These are phyloP conservation scores for Rhodofomes roseus DNA, from an alignment of 1,284 basidiomycete genomes.

Conservation along the genomic window DNA sequence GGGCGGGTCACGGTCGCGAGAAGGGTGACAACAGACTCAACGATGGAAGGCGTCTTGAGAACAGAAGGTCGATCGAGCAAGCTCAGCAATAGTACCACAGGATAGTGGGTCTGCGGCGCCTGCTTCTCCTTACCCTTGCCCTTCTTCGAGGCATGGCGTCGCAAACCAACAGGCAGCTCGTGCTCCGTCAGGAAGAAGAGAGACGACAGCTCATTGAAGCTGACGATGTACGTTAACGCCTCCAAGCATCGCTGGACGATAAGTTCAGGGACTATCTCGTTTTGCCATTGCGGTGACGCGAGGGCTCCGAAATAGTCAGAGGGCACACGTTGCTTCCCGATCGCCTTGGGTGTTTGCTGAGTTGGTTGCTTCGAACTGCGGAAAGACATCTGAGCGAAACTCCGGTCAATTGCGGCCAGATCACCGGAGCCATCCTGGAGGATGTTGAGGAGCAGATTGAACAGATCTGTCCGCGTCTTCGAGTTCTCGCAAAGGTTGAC, in stretches of 20 bases:
- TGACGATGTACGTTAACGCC: slow-evolving; percentile 83
- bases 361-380: slow-evolving; percentile 56
- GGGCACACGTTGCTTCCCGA: slow-evolving; percentile 63
- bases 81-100: slow-evolving; percentile 83
- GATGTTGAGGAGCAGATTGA: slow-evolving; percentile 90
- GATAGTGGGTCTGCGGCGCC: slow-evolving; percentile 78
- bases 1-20: slow-evolving; percentile 86
- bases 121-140: slow-evolving; percentile 93
- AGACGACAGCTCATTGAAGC: slow-evolving; percentile 77
- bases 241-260: slow-evolving; percentile 93
- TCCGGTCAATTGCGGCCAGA: slow-evolving; percentile 87
- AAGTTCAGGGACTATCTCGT: slow-evolving; percentile 85
- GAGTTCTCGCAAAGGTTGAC: slow-evolving; percentile 95
- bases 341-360: slow-evolving; percentile 59
- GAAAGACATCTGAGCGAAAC: slow-evolving; percentile 90
- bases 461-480: slow-evolving; percentile 87
- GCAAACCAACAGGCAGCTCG: slow-evolving; percentile 76
- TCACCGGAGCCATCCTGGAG: slow-evolving; percentile 95
- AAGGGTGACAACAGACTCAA: slow-evolving; percentile 87
- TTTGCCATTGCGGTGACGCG: slow-evolving; percentile 62
- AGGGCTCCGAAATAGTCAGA: slow-evolving; percentile 50
- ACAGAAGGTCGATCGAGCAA: slow-evolving; percentile 84
- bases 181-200: slow-evolving; percentile 95
- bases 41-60: slow-evolving; percentile 82
- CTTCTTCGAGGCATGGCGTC: slow-evolving; percentile 69